These are phyloP conservation scores for Talaromyces sp. DNA, from an alignment of 2,329 filamentous ascomycete genomes.

Conservation along the genomic window DNA sequence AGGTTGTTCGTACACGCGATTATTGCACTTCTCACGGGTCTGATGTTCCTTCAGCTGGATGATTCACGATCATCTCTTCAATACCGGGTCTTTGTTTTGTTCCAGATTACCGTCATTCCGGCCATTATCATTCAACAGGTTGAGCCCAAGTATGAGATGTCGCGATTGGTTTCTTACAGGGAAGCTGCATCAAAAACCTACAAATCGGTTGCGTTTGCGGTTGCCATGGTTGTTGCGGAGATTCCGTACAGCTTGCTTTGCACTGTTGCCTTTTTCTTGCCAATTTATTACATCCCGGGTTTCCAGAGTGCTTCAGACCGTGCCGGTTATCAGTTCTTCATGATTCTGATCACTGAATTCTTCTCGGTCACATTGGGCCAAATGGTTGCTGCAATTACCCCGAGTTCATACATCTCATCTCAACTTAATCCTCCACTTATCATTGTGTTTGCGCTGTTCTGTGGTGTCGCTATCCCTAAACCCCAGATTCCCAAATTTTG, in stretches of 20 bases:
- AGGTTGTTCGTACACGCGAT: slow-evolving; percentile 79
- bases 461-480: slow-evolving; percentile 77
- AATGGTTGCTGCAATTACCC: slow-evolving; percentile 71
- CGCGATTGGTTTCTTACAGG: slow-evolving; percentile 78
- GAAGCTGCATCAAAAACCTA: slow-evolving; percentile 86
- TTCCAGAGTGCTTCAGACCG: slow-evolving; percentile 61
- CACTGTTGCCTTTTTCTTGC: slow-evolving; percentile 75
- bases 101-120: slow-evolving; percentile 79
- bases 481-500: slow-evolving; percentile 76
- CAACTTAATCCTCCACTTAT: slow-evolving; percentile 80
- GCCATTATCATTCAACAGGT: slow-evolving; percentile 80
- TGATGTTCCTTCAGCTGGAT: slow-evolving; percentile 75
- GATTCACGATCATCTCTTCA: slow-evolving; percentile 73
- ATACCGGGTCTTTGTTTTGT: slow-evolving; percentile 84
- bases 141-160: slow-evolving; percentile 77
- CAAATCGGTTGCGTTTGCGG: slow-evolving; percentile 71
- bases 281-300: slow-evolving; percentile 79
- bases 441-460: slow-evolving; percentile 81
- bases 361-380: slow-evolving; percentile 81
- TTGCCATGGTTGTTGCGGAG: slow-evolving; percentile 76
- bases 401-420: slow-evolving; percentile 72
- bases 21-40: slow-evolving; percentile 73
- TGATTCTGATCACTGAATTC: slow-evolving; percentile 76
- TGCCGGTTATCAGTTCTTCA: slow-evolving; percentile 83
- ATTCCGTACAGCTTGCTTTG: slow-evolving; percentile 80